Percentiles rank a stretch among this genome's conserved stretches.
Evolutionary conservation across 352 stramenopile genomes (phyloP).

Genomic region (Pythium rishiriense): DNA sequence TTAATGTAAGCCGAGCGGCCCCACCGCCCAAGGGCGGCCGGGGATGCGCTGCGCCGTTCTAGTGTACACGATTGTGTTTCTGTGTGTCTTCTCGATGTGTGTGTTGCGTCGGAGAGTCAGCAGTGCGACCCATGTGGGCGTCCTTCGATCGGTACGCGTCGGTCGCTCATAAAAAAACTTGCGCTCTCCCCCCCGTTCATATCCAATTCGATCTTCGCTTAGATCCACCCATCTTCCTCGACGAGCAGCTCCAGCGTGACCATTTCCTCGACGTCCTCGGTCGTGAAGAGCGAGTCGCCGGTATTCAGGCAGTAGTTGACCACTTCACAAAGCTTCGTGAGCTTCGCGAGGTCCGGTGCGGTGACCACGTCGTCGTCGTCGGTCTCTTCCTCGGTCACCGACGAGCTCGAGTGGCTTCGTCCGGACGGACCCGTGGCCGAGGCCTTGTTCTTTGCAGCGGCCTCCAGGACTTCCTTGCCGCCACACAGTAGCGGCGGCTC

Average conservation of each 20-base stretch:
- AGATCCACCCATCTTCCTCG: constrained; percentile 84
- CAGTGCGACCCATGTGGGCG: not conserved
- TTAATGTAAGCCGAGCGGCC: constrained; percentile 24
- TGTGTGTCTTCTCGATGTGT: not conserved
- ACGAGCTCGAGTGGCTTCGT: constrained; percentile 52
- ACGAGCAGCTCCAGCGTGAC: constrained; percentile 79
- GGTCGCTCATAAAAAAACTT: constrained; percentile 16
- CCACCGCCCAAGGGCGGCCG: not conserved
- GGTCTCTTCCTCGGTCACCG: constrained; percentile 44
- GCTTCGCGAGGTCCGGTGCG: constrained; percentile 24
- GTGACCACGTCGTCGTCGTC: constrained; percentile 35
- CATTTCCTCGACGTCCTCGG: constrained; percentile 59
- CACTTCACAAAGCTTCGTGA: constrained; percentile 31
- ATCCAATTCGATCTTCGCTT: constrained; percentile 17
- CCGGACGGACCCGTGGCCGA: not conserved
- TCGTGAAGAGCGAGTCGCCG: constrained; percentile 48
- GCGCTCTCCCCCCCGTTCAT: not conserved
- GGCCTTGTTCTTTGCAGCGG: constrained; percentile 14
- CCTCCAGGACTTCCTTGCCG: constrained; percentile 17
- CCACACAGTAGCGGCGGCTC: constrained; percentile 9
- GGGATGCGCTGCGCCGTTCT: constrained; percentile 13
- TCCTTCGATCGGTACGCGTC: constrained; percentile 23
- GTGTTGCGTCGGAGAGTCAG: not conserved
- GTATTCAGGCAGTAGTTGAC: constrained; percentile 42
- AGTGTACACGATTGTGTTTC: constrained; percentile 16